Conservation (phyloP, 345 rosid genomes). For the Erysimum cheiranthoides region DNA sequence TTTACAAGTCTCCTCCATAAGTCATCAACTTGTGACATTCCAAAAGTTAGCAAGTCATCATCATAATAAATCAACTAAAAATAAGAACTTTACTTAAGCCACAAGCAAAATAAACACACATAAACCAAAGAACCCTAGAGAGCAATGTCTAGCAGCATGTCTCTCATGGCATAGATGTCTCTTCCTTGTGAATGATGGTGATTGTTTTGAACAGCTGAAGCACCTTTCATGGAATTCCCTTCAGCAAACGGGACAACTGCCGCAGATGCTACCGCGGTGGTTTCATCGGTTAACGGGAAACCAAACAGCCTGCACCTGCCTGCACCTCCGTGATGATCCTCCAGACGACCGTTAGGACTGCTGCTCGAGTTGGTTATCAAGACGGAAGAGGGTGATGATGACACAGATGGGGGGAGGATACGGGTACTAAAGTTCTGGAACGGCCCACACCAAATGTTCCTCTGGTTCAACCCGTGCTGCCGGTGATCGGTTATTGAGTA, state of each 20-base stretch:
- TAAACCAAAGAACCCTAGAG: conserved; percentile 39
- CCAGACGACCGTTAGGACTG: conserved; percentile 12
- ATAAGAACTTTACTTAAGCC: conserved; percentile 29
- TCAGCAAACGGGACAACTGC: conserved; percentile 54
- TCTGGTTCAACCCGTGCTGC: conserved; percentile 50
- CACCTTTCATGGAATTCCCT: conserved; percentile 53
- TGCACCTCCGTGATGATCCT: conserved; percentile 33
- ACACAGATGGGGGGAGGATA: conserved; percentile 51
- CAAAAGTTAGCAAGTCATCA: conserved; percentile 37
- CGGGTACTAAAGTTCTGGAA: conserved; percentile 52
- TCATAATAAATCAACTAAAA: conserved; percentile 36
- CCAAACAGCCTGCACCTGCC: conserved; percentile 95
- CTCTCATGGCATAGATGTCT: conserved; percentile 52
- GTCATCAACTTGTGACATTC: conserved; percentile 35
- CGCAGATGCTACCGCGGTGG: conserved; percentile 43
- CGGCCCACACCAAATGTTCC: conserved; percentile 62
- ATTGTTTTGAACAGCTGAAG: conserved; percentile 55
- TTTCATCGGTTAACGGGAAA: conserved; percentile 78
- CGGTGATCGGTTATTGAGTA: conserved; percentile 56
- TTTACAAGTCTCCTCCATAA: conserved; percentile 22
- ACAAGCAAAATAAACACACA: conserved; percentile 28
- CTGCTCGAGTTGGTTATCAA: conserved; percentile 47
- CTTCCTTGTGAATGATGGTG: conserved; percentile 72
- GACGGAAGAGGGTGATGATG: conserved; percentile 88
- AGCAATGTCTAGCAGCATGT: conserved; percentile 55